Conservation (phyloP, 306 rosid species). For the Fragaria nilgerrensis region DNA sequence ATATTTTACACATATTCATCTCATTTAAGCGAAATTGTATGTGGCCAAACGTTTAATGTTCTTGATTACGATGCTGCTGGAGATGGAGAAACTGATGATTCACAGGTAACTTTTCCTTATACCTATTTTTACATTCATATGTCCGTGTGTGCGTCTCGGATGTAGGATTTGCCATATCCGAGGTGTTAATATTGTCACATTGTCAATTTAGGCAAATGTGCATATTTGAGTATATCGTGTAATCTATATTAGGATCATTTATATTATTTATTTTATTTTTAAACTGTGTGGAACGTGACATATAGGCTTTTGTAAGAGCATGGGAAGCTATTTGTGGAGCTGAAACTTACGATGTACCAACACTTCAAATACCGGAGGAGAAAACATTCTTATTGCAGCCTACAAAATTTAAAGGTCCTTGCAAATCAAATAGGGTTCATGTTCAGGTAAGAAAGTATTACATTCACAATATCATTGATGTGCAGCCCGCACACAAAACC, state of each 20-base stretch:
- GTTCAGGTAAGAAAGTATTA: background rate
- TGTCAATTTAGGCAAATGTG: too few relatives aligned
- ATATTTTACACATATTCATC: background rate
- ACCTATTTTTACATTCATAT: background rate
- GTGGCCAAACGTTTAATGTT: background rate
- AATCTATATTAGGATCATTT: too few relatives aligned
- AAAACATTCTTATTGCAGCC: slow-evolving; percentile 17
- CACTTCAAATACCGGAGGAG: background rate
- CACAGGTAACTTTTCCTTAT: background rate
- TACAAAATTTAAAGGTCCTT: background rate
- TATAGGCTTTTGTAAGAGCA: background rate
- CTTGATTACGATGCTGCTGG: slow-evolving; percentile 3
- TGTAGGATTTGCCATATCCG: background rate
- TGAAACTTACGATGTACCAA: background rate
- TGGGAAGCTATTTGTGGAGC: background rate
- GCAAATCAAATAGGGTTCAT: background rate
- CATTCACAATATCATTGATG: too few relatives aligned
- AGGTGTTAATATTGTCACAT: background rate
- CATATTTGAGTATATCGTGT: background rate
- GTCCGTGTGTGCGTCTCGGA: background rate
- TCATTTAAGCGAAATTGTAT: background rate
- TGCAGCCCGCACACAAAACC: background rate
- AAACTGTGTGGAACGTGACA: too few relatives aligned
- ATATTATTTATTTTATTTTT: too few relatives aligned
- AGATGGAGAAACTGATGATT: slow-evolving; percentile 11